Percentiles rank a stretch among this genome's conserved stretches.
Conservation (phyloP, 2,329 filamentous ascomycete species). For the Colletotrichum sp. region DNA sequence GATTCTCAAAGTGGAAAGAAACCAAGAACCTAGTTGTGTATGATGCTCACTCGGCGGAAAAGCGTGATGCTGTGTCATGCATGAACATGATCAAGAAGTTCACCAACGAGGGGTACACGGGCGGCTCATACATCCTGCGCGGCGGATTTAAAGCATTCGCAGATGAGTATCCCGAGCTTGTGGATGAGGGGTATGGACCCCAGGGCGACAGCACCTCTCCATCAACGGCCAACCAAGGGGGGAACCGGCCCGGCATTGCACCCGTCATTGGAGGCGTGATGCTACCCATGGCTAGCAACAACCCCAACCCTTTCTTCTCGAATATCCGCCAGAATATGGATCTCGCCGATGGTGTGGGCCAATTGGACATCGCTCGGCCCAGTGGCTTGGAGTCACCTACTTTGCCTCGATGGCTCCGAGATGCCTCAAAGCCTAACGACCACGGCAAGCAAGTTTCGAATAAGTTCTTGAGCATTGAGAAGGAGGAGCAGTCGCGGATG, state of each 20-base stretch:
- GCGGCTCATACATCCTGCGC: constrained; percentile 75
- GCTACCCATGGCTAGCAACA: constrained; percentile 73
- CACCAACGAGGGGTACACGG: constrained; percentile 79
- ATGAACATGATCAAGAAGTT: constrained; percentile 96
- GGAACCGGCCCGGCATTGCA: constrained; percentile 54
- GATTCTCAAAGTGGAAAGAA: constrained; percentile 78
- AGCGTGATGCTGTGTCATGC: constrained; percentile 81
- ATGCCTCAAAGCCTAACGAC: constrained; percentile 70
- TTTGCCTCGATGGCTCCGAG: constrained; percentile 79
- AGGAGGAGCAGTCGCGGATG: constrained; percentile 90
- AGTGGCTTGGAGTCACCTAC: constrained; percentile 49
- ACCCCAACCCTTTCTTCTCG: constrained; percentile 87
- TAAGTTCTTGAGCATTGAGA: constrained; percentile 84
- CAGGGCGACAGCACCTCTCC: constrained; percentile 40
- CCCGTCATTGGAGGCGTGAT: constrained; percentile 90
- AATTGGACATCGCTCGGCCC: constrained; percentile 65
- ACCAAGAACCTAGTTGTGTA: constrained; percentile 86
- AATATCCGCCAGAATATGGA: constrained; percentile 98
- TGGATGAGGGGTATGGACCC: constrained; percentile 57
- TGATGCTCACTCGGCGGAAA: constrained; percentile 76
- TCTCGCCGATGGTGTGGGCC: constrained; percentile 89
- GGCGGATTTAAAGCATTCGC: constrained; percentile 84
- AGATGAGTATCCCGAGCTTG: constrained; percentile 65
- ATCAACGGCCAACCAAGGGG: constrained; percentile 50
- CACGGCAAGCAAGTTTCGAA: constrained; percentile 82